Base-by-base conservation (phyloP, 106 monocot species). In the Dioscorea alata region DNA sequence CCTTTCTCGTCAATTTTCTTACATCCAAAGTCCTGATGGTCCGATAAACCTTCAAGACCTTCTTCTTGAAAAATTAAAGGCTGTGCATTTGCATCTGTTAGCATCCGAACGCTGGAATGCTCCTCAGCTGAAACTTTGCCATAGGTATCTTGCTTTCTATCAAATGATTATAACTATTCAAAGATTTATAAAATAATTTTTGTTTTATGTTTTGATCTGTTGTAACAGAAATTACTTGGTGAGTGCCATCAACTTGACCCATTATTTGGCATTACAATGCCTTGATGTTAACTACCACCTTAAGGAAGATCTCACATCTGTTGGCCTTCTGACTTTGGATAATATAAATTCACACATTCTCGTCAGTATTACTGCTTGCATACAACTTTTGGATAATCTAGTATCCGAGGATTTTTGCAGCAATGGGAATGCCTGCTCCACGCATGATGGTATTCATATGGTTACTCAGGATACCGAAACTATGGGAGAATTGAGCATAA, bases 161-260 rank as follows among this genome's bases (percentile, higher is more conserved):
- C 4, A 16, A 5, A 23, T 23, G 48, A 13, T 9, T 24, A 24
- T 19, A 54, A 52, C 28, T 31, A 33, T 69, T n/a, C 24, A 25
- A 15, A 28, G 19, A 15, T 33, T 17, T 19, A 28, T 25, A 19
- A 18, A n/a, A 18, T 69, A 20, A 22, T 54, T 0, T 53, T 59
- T 48, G 50, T 66, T 48, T 28, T 28, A 28, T 28, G 28, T 28
- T 28, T 28, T 28, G 28, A 28, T 28, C 28, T 62, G 33, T 68
- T 52, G 22, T 56, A 31, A 23, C 80, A 80, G 75, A 80, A 60
- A 21, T 56, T 70, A 75, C 61, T 65, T 74, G 68, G 64, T 60
- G 25, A 79, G 83, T 72, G 78, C 83, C 6, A 79, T 70, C 64
- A 83, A 83, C 64, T 72, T 83, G 72, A 83, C 66, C 50, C 83